Evolutionary conservation across 805 yeast genomes (phyloP), one percentile per base, ranked within the genome.

Genomic region (Suhomyces tanzawaensis): DNA sequence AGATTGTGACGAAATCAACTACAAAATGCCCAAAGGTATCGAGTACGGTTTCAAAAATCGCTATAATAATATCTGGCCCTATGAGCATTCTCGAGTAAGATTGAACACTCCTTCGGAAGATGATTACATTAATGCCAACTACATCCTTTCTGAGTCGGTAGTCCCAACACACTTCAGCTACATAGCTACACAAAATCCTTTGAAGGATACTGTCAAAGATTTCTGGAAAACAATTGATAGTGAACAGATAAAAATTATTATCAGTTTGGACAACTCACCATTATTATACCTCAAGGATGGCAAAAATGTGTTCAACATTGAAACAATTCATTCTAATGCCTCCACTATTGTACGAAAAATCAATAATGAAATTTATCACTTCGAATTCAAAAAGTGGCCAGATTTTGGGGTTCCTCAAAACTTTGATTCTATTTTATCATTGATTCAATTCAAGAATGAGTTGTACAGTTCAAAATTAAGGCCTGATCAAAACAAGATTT

Each of bases 21-120:
- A 67, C 40, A 57, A 58, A 34, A 52, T 70, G 13, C 74, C 76
- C 1, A 51, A 57, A 37, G 76, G 76, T 0, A 60, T 71, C 7
- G 76, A 71, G 42, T 62, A 56, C 21, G 50, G 50, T 3, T 46
- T 43, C 33, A 46, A 46, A 26, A 46, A 71, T 43, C 49, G 76
- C 32, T 71, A 71, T 52, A 64, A 68, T 26, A 70, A 71, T 37
- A 61, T 71, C 7, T 71, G 74, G 74, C 76, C 76, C 0, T 71
- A 69, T 48, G 76, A 71, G 48, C 76, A 71, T 42, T 69, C 75
- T 2, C 51, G 75, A 31, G 75, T 71, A 12, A 64, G 58, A 33
- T 42, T 68, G 22, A 46, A 46, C 21, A 46, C 46, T 18, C 45
- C 46, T 23, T 46, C 61, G 2, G 42, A 39, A 13, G 70, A 66